A percentile compares a stretch with the other conserved stretches of the same genome.
phyloP scores from a whole-genome alignment of 2,329 filamentous ascomycete genomes.

The Fusarium nanum region DNA sequence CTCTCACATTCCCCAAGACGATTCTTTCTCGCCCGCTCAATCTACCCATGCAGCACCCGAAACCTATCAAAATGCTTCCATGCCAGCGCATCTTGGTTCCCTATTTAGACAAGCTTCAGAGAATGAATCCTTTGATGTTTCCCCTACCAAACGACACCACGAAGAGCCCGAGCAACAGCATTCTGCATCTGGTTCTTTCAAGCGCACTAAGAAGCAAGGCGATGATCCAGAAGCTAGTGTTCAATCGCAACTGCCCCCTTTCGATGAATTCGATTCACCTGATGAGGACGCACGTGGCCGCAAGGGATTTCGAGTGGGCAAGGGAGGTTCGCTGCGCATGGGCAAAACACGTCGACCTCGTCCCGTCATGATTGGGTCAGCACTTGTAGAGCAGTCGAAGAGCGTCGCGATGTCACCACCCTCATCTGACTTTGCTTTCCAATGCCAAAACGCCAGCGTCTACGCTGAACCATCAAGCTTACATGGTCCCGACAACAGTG shows the following conservation, averaged over 20 bases:
- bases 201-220: slow-evolving; percentile 34
- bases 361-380: slow-evolving; percentile 26
- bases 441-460: neutral
- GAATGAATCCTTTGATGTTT: neutral
- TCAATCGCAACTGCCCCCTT: neutral
- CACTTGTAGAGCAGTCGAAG: slow-evolving; percentile 27
- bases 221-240: neutral
- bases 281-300: slow-evolving; percentile 25
- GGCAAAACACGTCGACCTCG: slow-evolving; percentile 47
- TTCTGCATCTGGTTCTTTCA: slow-evolving; percentile 12
- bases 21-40: neutral
- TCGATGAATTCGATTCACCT: slow-evolving; percentile 18
- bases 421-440: slow-evolving; percentile 31
- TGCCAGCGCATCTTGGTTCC: neutral
- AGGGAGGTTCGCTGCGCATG: slow-evolving; percentile 52
- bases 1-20: neutral
- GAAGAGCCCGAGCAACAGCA: slow-evolving; percentile 22
- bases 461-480: neutral
- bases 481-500: neutral
- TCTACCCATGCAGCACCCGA: neutral
- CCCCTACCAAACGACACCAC: slow-evolving; percentile 26
- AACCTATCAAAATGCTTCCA: neutral
- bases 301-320: slow-evolving; percentile 44
- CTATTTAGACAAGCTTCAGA: neutral
- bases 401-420: slow-evolving; percentile 13